phyloP scores from a whole-genome alignment of 2,329 filamentous ascomycete genomes.

The Trichophyton benhamiae region DNA sequence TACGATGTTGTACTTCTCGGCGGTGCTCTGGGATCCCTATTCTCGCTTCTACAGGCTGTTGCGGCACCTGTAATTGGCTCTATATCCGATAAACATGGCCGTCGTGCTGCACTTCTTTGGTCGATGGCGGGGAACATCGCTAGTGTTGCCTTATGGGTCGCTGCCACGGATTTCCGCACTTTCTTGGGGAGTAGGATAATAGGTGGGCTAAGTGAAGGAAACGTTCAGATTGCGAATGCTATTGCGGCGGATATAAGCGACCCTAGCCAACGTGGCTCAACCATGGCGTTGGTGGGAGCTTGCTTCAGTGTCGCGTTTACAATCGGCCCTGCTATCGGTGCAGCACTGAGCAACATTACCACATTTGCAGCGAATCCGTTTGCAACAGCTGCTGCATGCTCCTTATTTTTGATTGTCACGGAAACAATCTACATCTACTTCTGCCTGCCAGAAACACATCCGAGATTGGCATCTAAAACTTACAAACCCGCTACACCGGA shows the following conservation, averaged over 20 bases:
- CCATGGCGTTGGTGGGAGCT: constrained; percentile 90
- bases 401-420: constrained; percentile 65
- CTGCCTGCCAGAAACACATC: constrained; percentile 67
- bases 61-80: constrained; percentile 83
- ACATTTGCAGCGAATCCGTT: constrained; percentile 82
- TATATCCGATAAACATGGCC: constrained; percentile 78
- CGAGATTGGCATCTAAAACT: constrained; percentile 30
- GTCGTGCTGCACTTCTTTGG: constrained; percentile 72
- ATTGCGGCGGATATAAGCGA: constrained; percentile 95
- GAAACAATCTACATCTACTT: constrained; percentile 84
- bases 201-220: constrained; percentile 88
- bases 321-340: constrained; percentile 84
- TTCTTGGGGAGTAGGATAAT: constrained; percentile 89
- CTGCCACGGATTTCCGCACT: constrained; percentile 85
- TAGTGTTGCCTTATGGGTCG: constrained; percentile 87
- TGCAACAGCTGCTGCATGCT: constrained; percentile 80
- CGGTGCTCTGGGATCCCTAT: constrained; percentile 83
- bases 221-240: constrained; percentile 88
- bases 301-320: constrained; percentile 98
- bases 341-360: constrained; percentile 65
- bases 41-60: constrained; percentile 82
- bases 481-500: constrained; percentile 10
- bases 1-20: constrained; percentile 96
- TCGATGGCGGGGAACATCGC: constrained; percentile 90
- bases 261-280: constrained; percentile 67